Percentiles rank a stretch among this genome's conserved stretches.
Evolutionary conservation across 2,329 filamentous ascomycete genomes (phyloP).

Genomic region (Venturiaceae sp.): DNA sequence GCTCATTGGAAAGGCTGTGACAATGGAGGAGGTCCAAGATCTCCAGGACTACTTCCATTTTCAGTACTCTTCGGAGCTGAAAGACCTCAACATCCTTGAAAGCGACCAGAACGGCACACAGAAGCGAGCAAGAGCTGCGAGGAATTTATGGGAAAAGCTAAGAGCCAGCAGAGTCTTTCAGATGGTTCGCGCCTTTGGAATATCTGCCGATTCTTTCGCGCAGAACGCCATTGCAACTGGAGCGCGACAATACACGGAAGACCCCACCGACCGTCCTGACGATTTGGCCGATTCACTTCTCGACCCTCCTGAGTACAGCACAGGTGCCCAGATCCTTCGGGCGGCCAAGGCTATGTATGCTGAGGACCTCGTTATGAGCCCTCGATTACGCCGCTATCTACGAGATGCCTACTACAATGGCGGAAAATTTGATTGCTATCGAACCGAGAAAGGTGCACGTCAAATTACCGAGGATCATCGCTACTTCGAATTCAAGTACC

Average conservation of each 20-base stretch:
- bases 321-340: conserved; percentile 63
- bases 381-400: conserved; percentile 81
- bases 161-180: conserved; percentile 70
- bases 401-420: conserved; percentile 74
- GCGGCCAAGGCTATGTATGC: conserved; percentile 82
- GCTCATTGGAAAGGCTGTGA: conserved; percentile 68
- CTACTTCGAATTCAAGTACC: conserved; percentile 96
- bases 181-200: conserved; percentile 82
- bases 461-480: conserved; percentile 92
- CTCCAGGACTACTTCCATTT: conserved; percentile 96
- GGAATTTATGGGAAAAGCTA: conserved; percentile 73
- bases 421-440: conserved; percentile 74
- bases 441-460: conserved; percentile 88
- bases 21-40: conserved; percentile 93
- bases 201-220: conserved; percentile 79
- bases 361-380: conserved; percentile 81
- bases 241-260: conserved; percentile 74
- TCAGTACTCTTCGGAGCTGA: conserved; percentile 75
- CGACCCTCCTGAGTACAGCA: conserved; percentile 62
- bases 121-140: conserved; percentile 72
- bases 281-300: conserved; percentile 77
- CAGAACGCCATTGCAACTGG: conserved; percentile 74
- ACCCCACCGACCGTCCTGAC: conserved; percentile 68
- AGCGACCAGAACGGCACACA: conserved; percentile 57
- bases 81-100: conserved; percentile 61